Evolutionary conservation across 345 rosid species (phyloP), one percentile per base, ranked within the genome.

Genomic region (Erucastrum elatum): DNA sequence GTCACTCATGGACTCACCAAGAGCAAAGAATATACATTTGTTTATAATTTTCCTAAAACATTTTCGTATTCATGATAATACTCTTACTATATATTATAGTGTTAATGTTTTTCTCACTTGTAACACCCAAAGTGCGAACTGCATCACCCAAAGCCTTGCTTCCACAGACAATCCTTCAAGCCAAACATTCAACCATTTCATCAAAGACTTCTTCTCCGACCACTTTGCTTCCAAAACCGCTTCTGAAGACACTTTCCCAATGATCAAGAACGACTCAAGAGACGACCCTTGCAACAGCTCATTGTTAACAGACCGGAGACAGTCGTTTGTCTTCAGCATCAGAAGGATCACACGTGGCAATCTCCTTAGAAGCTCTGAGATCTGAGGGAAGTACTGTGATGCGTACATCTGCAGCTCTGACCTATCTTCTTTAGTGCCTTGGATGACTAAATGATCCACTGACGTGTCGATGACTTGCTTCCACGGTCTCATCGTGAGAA

Each of bases 401-500:
- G 98, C 98, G 41, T 91, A 94, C 98, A 88, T 92, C 87, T 92
- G 98, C 65, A 92, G 75, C 84, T 94, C 98, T 7, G 95, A 89
- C 10, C 83, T 82, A 39, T 91, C 96, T 66, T 81, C 85, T n/a
- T 86, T 87, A 31, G 81, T 82, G 81, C 97, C 97, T 75, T 85
- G 82, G 80, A 94, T 88, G 70, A 92, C 97, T 84, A 94, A 84
- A 85, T 94, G 98, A 79, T 92, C 97, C 68, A 90, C 87, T 13
- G 98, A 80, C 16, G 82, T 80, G 81, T 94, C 90, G 26, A 90
- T 74, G 68, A 94, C 97, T 85, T 88, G 89, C 63, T 91, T 90
- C 97, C 98, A 92, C 8, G 98, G 97, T 56, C 90, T 87, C 97
- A 92, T 90, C 17, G 98, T 94, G 72, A 94, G 90, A 83, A 94